phyloP scores from a whole-genome alignment of 805 yeast genomes.

The Candida gorgasii region DNA sequence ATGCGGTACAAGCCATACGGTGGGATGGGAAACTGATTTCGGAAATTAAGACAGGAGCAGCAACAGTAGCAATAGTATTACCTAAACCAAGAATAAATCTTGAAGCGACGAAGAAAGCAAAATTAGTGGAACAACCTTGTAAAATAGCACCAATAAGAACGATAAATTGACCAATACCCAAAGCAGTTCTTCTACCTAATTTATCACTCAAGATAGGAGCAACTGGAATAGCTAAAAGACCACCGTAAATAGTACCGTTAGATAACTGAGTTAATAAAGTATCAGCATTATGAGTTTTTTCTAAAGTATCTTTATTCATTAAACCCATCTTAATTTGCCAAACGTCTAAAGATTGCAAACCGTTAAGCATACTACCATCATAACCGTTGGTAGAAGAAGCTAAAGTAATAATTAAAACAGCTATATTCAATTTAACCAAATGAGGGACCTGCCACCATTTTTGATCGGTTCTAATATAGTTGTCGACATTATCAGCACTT shows the following conservation, averaged over 20 bases:
- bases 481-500: conserved; percentile 15
- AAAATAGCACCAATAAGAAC: conserved; percentile 36
- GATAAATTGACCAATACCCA: conserved; percentile 26
- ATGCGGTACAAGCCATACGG: conserved; percentile 42
- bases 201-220: conserved; percentile 32
- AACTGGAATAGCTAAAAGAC: conserved; percentile 27
- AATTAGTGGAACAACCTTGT: conserved; percentile 37
- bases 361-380: conserved; percentile 52
- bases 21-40: conserved; percentile 52
- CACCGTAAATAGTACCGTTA: conserved; percentile 47
- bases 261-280: conserved; percentile 38
- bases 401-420: conserved; percentile 42
- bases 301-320: conserved; percentile 5
- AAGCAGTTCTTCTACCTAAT: conserved; percentile 39
- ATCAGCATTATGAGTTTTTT: conserved; percentile 37
- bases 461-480: conserved; percentile 19
- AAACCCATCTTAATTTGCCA: conserved; percentile 43
- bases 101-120: conserved; percentile 40
- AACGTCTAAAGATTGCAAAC: conserved; percentile 44
- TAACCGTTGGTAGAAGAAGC: conserved; percentile 51
- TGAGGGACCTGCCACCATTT: conserved; percentile 39
- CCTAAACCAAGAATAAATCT: conserved; percentile 54
- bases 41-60: conserved; percentile 51
- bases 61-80: conserved; percentile 37
- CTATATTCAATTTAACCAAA: conserved; percentile 35